A percentile compares a stretch with the other conserved stretches of the same genome.
phyloP scores from a whole-genome alignment of 139 green algal species.

The Chlamydomonas applanata region DNA sequence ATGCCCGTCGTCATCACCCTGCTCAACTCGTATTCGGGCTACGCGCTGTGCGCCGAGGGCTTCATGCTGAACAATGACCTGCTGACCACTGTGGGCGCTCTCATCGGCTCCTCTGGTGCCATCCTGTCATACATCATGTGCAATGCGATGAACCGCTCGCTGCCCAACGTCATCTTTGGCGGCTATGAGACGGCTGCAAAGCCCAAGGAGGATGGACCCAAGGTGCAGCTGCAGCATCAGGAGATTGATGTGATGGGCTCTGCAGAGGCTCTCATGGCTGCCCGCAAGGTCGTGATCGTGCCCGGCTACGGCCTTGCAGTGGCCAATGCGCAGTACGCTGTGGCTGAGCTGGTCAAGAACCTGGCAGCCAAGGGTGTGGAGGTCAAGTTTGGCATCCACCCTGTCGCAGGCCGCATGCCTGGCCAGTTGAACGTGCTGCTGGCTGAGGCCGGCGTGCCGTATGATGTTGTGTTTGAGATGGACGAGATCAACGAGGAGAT shows the following conservation, averaged over 20 bases:
- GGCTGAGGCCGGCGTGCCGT: slow-evolving; percentile 73
- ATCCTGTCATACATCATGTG: slow-evolving; percentile 89
- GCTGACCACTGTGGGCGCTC: slow-evolving; percentile 12
- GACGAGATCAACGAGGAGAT: slow-evolving; percentile 44
- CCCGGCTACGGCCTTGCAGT: slow-evolving; percentile 82
- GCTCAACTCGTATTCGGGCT: slow-evolving; percentile 79
- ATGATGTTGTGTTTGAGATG: slow-evolving; percentile 60
- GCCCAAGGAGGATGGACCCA: neutral
- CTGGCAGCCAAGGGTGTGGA: slow-evolving; percentile 14
- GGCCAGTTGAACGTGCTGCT: slow-evolving; percentile 86
- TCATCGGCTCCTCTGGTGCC: slow-evolving; percentile 73
- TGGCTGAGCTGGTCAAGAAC: slow-evolving; percentile 39
- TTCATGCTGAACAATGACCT: slow-evolving; percentile 76
- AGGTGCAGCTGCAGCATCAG: slow-evolving; percentile 26
- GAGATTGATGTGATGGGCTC: slow-evolving; percentile 34
- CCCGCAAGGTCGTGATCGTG: slow-evolving; percentile 71
- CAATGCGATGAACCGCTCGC: slow-evolving; percentile 30
- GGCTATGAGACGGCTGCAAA: slow-evolving; percentile 50
- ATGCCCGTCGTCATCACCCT: slow-evolving; percentile 89
- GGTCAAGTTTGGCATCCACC: slow-evolving; percentile 25
- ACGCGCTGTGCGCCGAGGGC: slow-evolving; percentile 74
- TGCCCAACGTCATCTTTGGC: slow-evolving; percentile 78
- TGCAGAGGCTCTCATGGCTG: neutral
- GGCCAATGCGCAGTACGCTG: slow-evolving; percentile 69
- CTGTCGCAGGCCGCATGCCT: slow-evolving; percentile 71